Percentiles rank a stretch among this genome's conserved stretches.
phyloP scores from a whole-genome alignment of 495 filamentous ascomycete species.

The Lasiosphaeris hirsuta region DNA sequence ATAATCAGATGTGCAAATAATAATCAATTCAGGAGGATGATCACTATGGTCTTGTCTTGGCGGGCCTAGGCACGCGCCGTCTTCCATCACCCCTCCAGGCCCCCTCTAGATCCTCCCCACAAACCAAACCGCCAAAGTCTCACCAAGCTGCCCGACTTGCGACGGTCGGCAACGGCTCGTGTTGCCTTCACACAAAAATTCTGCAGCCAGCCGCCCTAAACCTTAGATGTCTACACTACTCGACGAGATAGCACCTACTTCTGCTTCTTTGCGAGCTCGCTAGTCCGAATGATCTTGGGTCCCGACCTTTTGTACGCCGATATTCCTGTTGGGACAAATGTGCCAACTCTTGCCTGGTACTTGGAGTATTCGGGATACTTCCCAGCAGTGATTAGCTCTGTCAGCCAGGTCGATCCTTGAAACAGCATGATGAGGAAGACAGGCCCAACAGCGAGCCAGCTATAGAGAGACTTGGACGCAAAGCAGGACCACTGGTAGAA shows the following conservation, averaged over 20 bases:
- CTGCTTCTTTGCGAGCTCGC: slow-evolving; percentile 41
- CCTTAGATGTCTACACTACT: background rate
- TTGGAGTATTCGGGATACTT: slow-evolving; percentile 89
- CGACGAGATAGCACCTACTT: slow-evolving; percentile 15
- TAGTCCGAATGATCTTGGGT: slow-evolving; percentile 45
- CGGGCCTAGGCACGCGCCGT: background rate
- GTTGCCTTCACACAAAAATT: background rate
- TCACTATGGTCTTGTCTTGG: background rate
- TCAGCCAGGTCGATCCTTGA: slow-evolving; percentile 82
- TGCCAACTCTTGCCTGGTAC: slow-evolving; percentile 79
- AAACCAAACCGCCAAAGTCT: background rate
- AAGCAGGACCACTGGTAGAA: slow-evolving; percentile 85
- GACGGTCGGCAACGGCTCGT: background rate
- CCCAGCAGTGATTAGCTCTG: slow-evolving; percentile 69
- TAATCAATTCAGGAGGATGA: no score
- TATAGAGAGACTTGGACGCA: slow-evolving; percentile 62
- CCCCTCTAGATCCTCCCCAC: no score
- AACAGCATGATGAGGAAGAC: slow-evolving; percentile 73
- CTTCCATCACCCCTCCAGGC: background rate
- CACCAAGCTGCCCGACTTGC: background rate
- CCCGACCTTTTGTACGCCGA: slow-evolving; percentile 33
- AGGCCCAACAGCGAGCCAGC: slow-evolving; percentile 76
- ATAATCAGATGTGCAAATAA: no score
- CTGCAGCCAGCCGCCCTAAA: no score
- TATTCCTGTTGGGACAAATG: slow-evolving; percentile 65